These are phyloP conservation scores for Aspergillus mulundensis DNA, from an alignment of 495 filamentous ascomycete genomes.

Conservation along the genomic window DNA sequence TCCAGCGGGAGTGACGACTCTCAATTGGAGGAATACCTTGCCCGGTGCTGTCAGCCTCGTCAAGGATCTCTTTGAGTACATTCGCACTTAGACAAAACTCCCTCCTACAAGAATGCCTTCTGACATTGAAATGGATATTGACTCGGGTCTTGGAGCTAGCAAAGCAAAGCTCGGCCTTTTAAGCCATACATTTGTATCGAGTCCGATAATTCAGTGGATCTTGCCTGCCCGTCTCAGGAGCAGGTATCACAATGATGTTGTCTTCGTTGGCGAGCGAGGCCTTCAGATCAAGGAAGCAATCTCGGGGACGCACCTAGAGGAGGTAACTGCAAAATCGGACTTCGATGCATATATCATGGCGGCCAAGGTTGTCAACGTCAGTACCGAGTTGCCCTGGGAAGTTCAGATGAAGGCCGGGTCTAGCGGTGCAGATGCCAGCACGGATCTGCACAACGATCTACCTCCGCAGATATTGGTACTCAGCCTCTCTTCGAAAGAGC, in stretches of 20 bases:
- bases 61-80: too few species aligned
- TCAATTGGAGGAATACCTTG: too few species aligned
- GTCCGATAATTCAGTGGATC: constrained; percentile 72
- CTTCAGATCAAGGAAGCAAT: constrained; percentile 63
- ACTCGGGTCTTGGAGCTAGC: constrained; percentile 1
- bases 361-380: constrained; percentile 41
- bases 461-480: constrained; percentile 77
- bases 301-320: constrained; percentile 57
- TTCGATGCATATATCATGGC: constrained; percentile 60
- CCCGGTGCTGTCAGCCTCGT: too few species aligned
- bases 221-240: constrained; percentile 74
- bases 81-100: background rate
- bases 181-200: constrained; percentile 70
- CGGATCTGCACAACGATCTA: constrained; percentile 25
- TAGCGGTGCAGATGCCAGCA: constrained; percentile 7
- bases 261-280: constrained; percentile 73
- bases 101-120: background rate
- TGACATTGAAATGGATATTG: constrained; percentile 17
- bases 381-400: constrained; percentile 31
- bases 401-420: constrained; percentile 24
- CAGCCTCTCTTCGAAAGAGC: constrained; percentile 61
- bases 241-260: constrained; percentile 71
- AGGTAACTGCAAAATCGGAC: constrained; percentile 67
- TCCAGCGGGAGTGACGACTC: too few species aligned
- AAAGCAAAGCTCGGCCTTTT: constrained; percentile 54